These are phyloP conservation scores for Trypanosoma vivax DNA, from an alignment of 208 protist genomes.

Conservation along the genomic window DNA sequence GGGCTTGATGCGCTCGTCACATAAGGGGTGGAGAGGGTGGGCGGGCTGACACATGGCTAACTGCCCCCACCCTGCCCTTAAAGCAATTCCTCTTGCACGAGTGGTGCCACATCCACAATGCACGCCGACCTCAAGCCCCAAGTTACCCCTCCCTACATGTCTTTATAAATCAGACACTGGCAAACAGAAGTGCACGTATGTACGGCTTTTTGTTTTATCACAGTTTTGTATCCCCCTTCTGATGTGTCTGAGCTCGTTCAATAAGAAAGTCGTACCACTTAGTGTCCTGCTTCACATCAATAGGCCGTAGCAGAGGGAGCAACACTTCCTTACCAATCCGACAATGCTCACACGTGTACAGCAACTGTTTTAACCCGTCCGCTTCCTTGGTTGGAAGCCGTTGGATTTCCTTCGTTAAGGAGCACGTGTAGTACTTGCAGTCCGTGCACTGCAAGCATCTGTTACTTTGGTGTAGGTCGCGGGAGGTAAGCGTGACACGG, in stretches of 20 bases:
- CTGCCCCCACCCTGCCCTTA: too few species aligned
- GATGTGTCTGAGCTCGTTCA: slow-evolving; percentile 49
- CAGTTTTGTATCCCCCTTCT: slow-evolving; percentile 48
- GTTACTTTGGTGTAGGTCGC: slow-evolving; percentile 76
- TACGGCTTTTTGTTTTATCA: slow-evolving; percentile 10
- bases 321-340: slow-evolving; percentile 63
- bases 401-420: slow-evolving; percentile 61
- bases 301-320: slow-evolving; percentile 63
- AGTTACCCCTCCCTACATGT: background rate
- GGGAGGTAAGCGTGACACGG: slow-evolving; percentile 56
- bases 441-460: slow-evolving; percentile 80
- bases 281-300: slow-evolving; percentile 58
- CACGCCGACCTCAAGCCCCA: too few species aligned
- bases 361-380: slow-evolving; percentile 72
- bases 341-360: slow-evolving; percentile 79
- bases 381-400: slow-evolving; percentile 75
- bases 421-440: slow-evolving; percentile 82
- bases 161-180: background rate
- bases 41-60: too few species aligned
- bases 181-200: background rate
- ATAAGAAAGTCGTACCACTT: slow-evolving; percentile 80
- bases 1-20: too few species aligned
- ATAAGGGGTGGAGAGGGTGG: too few species aligned
- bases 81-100: too few species aligned
- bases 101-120: too few species aligned